A percentile compares a stretch with the other conserved stretches of the same genome.
phyloP scores from a whole-genome alignment of 352 stramenopile species.

The Hyaloperonospora arabidopsidis region DNA sequence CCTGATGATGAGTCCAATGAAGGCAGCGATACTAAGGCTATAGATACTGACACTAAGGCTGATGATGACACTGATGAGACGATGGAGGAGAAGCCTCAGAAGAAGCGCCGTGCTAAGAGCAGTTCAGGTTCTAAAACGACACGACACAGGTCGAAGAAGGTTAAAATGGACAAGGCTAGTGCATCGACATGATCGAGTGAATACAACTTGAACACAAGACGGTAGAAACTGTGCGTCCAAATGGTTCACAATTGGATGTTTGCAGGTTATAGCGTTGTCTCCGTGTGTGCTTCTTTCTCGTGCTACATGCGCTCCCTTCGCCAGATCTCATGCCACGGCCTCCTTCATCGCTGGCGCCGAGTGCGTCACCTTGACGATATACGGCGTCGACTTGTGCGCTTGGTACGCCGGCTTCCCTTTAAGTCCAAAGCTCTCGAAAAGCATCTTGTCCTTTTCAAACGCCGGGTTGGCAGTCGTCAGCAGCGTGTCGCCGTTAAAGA shows the following conservation, averaged over 20 bases:
- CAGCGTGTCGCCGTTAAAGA: conserved; percentile 97
- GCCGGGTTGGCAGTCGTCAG: conserved; percentile 94
- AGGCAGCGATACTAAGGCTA: conserved; percentile 11
- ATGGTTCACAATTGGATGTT: conserved; percentile 1
- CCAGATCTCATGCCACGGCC: conserved; percentile 29
- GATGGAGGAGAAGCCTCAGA: conserved; percentile 34
- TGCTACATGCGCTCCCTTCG: conserved; percentile 4
- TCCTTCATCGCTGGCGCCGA: conserved; percentile 34
- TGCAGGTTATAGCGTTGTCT: conserved; percentile 24
- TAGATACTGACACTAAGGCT: conserved; percentile 12
- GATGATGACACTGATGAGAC: conserved; percentile 15
- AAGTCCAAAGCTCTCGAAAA: conserved; percentile 94
- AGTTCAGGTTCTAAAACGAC: conserved; percentile 27
- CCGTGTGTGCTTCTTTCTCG: conserved; percentile 8
- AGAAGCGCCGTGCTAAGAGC: conserved; percentile 32
- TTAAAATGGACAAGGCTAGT: conserved; percentile 12
- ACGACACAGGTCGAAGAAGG: conserved; percentile 23
- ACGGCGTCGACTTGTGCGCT: conserved; percentile 68
- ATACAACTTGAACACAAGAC: too few species aligned
- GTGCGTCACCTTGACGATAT: conserved; percentile 79
- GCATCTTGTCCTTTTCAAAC: conserved; percentile 91
- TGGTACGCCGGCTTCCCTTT: conserved; percentile 93
- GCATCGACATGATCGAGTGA: too few species aligned
- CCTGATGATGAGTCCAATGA: conserved; percentile 43
- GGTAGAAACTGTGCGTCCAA: too few species aligned